Percentiles rank a stretch among this genome's conserved stretches.
Conservation (phyloP, 2,329 filamentous ascomycete genomes). For the Aspergillus pseudoterreus region DNA sequence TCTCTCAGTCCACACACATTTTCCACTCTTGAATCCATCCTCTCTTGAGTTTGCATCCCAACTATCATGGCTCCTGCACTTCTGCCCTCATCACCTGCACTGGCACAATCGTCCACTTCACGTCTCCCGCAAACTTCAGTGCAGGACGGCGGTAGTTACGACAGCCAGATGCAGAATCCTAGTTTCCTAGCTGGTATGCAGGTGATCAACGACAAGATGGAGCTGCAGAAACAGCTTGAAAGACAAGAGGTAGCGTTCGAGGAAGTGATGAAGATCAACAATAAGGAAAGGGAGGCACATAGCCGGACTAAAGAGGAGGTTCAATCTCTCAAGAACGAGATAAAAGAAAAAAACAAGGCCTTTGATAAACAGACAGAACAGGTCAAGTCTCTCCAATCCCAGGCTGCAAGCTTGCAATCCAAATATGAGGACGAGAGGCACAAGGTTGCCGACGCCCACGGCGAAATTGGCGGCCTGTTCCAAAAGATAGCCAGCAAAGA, state of each 20-base stretch:
- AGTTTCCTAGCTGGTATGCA: background rate
- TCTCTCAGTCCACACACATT: background rate
- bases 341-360: background rate
- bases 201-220: background rate
- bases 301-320: background rate
- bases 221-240: background rate
- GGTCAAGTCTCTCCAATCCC: background rate
- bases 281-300: conserved; percentile 1
- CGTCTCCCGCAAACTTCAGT: background rate
- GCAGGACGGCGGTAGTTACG: background rate
- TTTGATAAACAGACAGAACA: background rate
- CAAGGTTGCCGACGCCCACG: background rate
- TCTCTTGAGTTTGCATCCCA: background rate
- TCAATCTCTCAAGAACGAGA: background rate
- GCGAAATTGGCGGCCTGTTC: background rate
- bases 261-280: background rate
- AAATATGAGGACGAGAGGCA: background rate
- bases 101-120: background rate
- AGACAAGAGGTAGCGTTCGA: background rate
- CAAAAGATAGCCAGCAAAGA: background rate
- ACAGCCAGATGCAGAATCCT: background rate
- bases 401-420: background rate
- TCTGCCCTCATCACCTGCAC: background rate
- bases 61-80: background rate
- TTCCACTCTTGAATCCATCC: background rate